Conservation (phyloP, 306 rosid genomes). For the Fagus sylvatica region DNA sequence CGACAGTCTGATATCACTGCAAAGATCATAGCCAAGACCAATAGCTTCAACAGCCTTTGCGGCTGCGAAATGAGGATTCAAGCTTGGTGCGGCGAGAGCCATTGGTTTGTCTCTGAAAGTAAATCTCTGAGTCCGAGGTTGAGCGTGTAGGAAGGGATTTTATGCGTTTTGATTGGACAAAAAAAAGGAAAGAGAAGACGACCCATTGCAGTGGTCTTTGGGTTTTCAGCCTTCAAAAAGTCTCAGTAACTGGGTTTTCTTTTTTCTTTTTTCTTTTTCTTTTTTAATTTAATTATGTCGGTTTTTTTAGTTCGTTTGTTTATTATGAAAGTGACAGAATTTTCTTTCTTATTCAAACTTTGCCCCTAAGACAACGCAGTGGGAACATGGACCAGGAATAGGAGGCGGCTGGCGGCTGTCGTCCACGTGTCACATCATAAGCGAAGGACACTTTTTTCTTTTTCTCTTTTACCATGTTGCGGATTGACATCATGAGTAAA, state of each 20-base stretch:
- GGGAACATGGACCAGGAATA: background rate
- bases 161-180: background rate
- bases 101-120: background rate
- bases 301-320: background rate
- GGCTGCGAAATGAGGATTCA: slow-evolving; percentile 62
- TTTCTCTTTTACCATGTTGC: no score
- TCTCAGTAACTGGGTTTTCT: background rate
- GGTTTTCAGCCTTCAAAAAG: background rate
- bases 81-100: slow-evolving; percentile 36
- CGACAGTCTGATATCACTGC: slow-evolving; percentile 54
- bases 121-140: background rate
- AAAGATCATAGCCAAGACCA: slow-evolving; percentile 74
- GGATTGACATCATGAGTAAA: no score
- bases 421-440: no score
- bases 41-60: slow-evolving; percentile 68
- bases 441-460: no score
- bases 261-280: background rate
- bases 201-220: slow-evolving; percentile 7
- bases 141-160: background rate
- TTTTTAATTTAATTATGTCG: background rate
- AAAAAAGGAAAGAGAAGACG: background rate
- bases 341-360: background rate
- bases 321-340: background rate
- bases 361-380: background rate
- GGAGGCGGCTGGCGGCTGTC: background rate